A percentile compares a stretch with the other conserved stretches of the same genome.
Evolutionary conservation across 306 rosid genomes (phyloP).

Genomic region (Trifolium pratense): DNA sequence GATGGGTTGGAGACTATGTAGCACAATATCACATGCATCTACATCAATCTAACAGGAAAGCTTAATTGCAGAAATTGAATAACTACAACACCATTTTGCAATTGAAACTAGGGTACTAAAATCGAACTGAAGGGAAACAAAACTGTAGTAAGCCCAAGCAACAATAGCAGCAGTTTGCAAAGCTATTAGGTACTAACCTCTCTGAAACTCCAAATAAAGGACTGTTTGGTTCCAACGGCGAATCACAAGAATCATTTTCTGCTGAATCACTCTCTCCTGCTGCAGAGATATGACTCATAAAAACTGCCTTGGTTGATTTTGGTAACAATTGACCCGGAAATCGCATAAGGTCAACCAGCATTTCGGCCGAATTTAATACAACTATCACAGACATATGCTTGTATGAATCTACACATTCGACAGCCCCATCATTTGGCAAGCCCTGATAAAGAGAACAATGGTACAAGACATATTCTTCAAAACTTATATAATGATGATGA

Average conservation of each 20-base stretch:
- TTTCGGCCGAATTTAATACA: conserved; percentile 80
- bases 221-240: conserved; percentile 98
- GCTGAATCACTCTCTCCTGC: conserved; percentile 99
- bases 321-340: conserved; percentile 90
- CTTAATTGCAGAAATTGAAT: conserved; percentile 25
- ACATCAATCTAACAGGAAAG: conserved; percentile 29
- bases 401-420: conserved; percentile 82
- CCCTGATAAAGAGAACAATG: conserved; percentile 63
- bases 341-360: conserved; percentile 96
- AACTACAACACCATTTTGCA: conserved; percentile 21
- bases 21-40: conserved; percentile 18
- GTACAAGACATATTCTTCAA: conserved; percentile 37
- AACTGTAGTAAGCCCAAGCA: conserved; percentile 30
- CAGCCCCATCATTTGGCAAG: conserved; percentile 79
- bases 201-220: conserved; percentile 93
- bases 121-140: conserved; percentile 26
- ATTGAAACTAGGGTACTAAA: conserved; percentile 23
- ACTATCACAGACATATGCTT: conserved; percentile 90
- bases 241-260: conserved; percentile 99
- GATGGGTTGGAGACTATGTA: conserved; percentile 19
- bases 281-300: conserved; percentile 86
- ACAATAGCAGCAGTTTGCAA: conserved; percentile 33
- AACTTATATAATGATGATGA: conserved; percentile 36
- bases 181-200: conserved; percentile 73
- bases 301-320: conserved; percentile 80